A percentile compares a stretch with the other conserved stretches of the same genome.
These are phyloP conservation scores for Hamigera avellanea DNA, from an alignment of 495 filamentous ascomycete genomes.

Conservation along the genomic window DNA sequence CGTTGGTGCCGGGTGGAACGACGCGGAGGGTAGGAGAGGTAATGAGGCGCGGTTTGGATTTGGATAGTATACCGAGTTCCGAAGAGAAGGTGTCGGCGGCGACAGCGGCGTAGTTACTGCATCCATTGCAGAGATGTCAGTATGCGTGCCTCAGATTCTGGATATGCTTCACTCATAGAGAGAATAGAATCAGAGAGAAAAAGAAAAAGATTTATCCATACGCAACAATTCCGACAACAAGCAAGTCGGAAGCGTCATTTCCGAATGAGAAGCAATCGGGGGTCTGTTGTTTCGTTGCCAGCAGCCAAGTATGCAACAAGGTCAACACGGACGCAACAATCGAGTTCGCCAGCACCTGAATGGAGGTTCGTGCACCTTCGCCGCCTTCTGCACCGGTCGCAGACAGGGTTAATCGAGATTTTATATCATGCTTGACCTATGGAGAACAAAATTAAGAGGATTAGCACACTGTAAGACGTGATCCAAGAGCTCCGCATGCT, in stretches of 20 bases:
- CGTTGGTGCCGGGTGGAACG: constrained; percentile 87
- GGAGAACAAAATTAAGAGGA: constrained; percentile 3
- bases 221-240: constrained; percentile 47
- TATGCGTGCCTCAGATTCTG: too few relatives aligned
- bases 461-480: background rate
- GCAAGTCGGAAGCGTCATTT: constrained; percentile 28
- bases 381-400: constrained; percentile 59
- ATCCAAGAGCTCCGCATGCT: too few relatives aligned
- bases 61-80: constrained; percentile 85
- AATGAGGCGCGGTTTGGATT: constrained; percentile 67
- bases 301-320: constrained; percentile 56
- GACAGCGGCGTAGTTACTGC: constrained; percentile 75
- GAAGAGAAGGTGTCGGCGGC: constrained; percentile 92
- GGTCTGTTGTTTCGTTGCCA: constrained; percentile 18
- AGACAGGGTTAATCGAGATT: constrained; percentile 67
- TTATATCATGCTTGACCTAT: constrained; percentile 78
- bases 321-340: constrained; percentile 62
- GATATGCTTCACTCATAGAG: too few relatives aligned
- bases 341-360: constrained; percentile 89
- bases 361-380: constrained; percentile 69
- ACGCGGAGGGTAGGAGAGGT: constrained; percentile 61
- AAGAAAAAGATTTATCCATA: constrained; percentile 15
- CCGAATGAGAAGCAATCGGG: constrained; percentile 27
- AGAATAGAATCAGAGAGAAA: background rate
- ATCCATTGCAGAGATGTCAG: background rate